Base-by-base conservation (phyloP, 352 stramenopile species). In the Aphanomyces cochlioides region DNA sequence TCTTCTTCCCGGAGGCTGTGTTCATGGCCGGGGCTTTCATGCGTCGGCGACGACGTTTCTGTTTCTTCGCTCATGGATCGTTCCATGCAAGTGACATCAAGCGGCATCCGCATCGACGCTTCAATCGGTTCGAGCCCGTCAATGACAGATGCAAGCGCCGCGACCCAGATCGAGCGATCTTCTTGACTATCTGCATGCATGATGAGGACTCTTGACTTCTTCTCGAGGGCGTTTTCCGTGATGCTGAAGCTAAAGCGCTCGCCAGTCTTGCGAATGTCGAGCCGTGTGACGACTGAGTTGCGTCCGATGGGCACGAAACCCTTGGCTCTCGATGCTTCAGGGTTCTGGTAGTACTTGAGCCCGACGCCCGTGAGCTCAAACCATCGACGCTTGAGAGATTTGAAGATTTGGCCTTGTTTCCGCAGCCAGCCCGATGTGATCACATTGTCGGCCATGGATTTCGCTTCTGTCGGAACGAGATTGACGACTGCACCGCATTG, bases 181-280 rank as follows among this genome's bases (percentile, higher is more conserved):
- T 95, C 87, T 78, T 95, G 82, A 53, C 80, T 93, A 71, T 95
- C 87, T 15, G 87, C 87, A 69, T 92, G 83, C n/a, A 93, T 72
- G 54, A 88, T 82, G 5, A 95, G 70, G 17, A 84, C 84, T 34
- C 87, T 83, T 57, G 67, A 76, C 17, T 57, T 47, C 41, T 73
- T 73, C 17, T 45, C 38, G 12, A 13, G 13, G 8, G 64, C 17
- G 2, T 75, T 63, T 0, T 83, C 89, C 48, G 77, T 82, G 48
- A 93, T 88, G 47, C 85, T 73, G 56, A 95, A 95, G 68, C 85
- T 93, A 71, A 92, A 84, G 43, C 77, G 78, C 75, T 95, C 85
- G 39, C 86, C 86, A 1, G 83, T 92, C 74, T 92, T 93, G 41
- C 92, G 78, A 28, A 80, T 91, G 65, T 95, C 87, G 67, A 93